Conservation (phyloP, 1,139 yeast genomes). For the Yamadazyma sp. region DNA sequence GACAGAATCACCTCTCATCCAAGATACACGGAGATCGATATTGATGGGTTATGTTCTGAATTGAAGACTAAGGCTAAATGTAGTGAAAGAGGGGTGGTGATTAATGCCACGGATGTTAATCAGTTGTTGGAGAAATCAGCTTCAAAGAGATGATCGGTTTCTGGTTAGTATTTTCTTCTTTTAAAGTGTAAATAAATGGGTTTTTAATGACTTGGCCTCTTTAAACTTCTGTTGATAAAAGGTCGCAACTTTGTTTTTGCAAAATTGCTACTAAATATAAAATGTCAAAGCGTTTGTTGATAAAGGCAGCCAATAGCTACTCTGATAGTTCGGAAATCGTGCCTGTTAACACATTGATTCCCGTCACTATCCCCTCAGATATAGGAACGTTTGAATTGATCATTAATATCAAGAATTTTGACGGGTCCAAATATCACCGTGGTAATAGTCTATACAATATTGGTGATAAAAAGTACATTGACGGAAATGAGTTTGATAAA, state of each 20-base stretch:
- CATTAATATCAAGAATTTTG: slow-evolving; percentile 45
- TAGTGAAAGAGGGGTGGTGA: slow-evolving; percentile 86
- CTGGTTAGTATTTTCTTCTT: no score
- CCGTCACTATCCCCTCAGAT: slow-evolving; percentile 34
- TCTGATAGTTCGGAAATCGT: slow-evolving; percentile 29
- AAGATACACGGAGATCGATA: slow-evolving; percentile 85
- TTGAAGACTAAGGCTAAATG: slow-evolving; percentile 93
- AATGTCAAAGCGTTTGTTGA: slow-evolving; percentile 33
- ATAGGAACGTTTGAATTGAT: slow-evolving; percentile 40
- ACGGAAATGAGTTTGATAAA: slow-evolving; percentile 22
- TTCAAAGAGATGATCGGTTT: slow-evolving; percentile 7
- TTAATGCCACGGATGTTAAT: slow-evolving; percentile 77
- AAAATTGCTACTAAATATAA: background rate
- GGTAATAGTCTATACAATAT: slow-evolving; percentile 35
- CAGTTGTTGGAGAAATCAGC: slow-evolving; percentile 50
- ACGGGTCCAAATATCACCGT: slow-evolving; percentile 42
- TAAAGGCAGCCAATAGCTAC: slow-evolving; percentile 34
- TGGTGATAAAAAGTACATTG: slow-evolving; percentile 29
- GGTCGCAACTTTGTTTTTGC: background rate
- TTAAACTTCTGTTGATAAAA: background rate
- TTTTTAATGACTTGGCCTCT: background rate
- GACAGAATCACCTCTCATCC: slow-evolving; percentile 95
- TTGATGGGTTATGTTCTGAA: slow-evolving; percentile 88
- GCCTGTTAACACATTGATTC: slow-evolving; percentile 45
- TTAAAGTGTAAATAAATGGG: slow-evolving; percentile 2